Evolutionary conservation across 805 yeast species (phyloP).

Genomic region (Kuraishia hungarica): DNA sequence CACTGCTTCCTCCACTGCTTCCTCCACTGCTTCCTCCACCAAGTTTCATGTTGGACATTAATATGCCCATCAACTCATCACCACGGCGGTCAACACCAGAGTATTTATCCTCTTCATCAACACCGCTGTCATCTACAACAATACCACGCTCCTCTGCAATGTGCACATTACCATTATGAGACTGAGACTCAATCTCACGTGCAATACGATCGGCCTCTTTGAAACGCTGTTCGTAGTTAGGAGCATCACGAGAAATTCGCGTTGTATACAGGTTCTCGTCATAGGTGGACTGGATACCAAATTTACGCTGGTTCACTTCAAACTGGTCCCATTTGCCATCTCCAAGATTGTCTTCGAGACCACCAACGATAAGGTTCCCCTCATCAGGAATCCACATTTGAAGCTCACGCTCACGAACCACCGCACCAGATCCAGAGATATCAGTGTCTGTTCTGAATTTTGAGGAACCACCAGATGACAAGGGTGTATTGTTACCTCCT

Average conservation of each 20-base stretch:
- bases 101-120: slow-evolving; percentile 94
- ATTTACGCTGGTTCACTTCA: slow-evolving; percentile 79
- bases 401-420: slow-evolving; percentile 59
- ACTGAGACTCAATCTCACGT: slow-evolving; percentile 67
- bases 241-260: slow-evolving; percentile 55
- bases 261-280: slow-evolving; percentile 89
- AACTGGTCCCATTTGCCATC: slow-evolving; percentile 81
- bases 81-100: slow-evolving; percentile 76
- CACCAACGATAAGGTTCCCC: slow-evolving; percentile 9
- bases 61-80: slow-evolving; percentile 20
- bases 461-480: neutral
- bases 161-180: slow-evolving; percentile 62
- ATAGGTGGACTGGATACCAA: slow-evolving; percentile 78
- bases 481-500: slow-evolving; percentile 6
- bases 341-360: slow-evolving; percentile 28
- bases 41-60: slow-evolving; percentile 13
- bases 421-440: slow-evolving; percentile 46
- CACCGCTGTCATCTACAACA: slow-evolving; percentile 67
- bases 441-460: slow-evolving; percentile 78
- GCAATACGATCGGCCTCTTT: slow-evolving; percentile 74
- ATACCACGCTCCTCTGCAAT: slow-evolving; percentile 88
- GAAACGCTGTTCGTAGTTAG: slow-evolving; percentile 59
- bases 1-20: slow-evolving; percentile 7
- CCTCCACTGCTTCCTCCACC: slow-evolving; percentile 4
- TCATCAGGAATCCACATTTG: slow-evolving; percentile 79